phyloP scores from a whole-genome alignment of 2,329 filamentous ascomycete species.

The Aspergillus sp. region DNA sequence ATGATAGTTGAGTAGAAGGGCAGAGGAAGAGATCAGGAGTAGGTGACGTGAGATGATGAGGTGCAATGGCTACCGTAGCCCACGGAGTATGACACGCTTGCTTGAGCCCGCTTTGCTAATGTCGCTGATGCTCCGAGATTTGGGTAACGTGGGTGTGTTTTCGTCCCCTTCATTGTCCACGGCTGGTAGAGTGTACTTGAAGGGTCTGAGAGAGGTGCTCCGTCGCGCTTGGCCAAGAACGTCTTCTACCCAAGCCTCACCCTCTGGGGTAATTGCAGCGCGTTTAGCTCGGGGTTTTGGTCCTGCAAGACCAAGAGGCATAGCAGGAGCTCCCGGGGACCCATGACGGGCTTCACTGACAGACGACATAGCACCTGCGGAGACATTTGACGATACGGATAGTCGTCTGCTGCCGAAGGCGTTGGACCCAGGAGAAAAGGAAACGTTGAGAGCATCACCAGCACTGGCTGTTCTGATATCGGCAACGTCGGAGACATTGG shows the following conservation, averaged over 20 bases:
- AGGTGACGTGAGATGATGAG: not conserved
- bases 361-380: constrained; percentile 30
- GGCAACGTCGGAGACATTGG: constrained; percentile 33
- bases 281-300: constrained; percentile 42
- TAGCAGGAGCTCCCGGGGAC: constrained; percentile 28
- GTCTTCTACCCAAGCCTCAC: constrained; percentile 50
- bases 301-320: constrained; percentile 47
- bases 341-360: constrained; percentile 27
- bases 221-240: constrained; percentile 46
- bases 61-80: constrained; percentile 30
- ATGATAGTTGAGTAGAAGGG: not conserved
- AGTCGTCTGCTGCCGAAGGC: constrained; percentile 32
- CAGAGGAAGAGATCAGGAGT: not conserved
- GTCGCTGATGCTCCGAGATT: constrained; percentile 41
- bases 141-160: constrained; percentile 24
- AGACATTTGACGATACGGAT: constrained; percentile 41
- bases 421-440: constrained; percentile 30
- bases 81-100: constrained; percentile 39
- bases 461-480: constrained; percentile 28
- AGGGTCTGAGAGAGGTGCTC: constrained; percentile 34
- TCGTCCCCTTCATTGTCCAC: constrained; percentile 19
- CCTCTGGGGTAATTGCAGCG: constrained; percentile 44
- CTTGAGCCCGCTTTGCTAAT: constrained; percentile 37
- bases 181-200: constrained; percentile 21
- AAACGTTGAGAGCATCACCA: constrained; percentile 27